Percentiles rank a stretch among this genome's conserved stretches.
phyloP scores from a whole-genome alignment of 2,329 filamentous ascomycete genomes.

The Aspergillus sojae region DNA sequence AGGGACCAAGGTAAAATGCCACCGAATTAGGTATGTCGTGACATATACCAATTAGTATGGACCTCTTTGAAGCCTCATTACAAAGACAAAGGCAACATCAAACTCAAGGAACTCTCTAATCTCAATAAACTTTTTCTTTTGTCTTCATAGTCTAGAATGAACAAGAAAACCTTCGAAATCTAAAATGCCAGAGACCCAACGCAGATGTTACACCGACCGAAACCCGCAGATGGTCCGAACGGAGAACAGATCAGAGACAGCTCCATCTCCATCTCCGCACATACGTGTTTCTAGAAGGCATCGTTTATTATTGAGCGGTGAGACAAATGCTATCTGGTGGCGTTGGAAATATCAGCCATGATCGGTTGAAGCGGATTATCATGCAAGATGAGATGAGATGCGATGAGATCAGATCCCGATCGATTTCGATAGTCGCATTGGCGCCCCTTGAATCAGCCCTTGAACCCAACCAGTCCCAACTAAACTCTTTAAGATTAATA shows the following conservation, averaged over 20 bases:
- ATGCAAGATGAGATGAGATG: conserved; percentile 12
- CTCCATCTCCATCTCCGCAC: not conserved
- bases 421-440: not conserved
- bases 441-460: not conserved
- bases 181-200: not conserved
- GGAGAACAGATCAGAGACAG: not conserved
- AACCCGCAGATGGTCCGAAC: not conserved
- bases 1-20: no score
- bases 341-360: not conserved
- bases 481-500: not conserved
- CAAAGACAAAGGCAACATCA: not conserved
- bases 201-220: not conserved
- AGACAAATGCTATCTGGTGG: conserved; percentile 5
- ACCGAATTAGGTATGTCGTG: not conserved
- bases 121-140: no score
- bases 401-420: conserved; percentile 10
- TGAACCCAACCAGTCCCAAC: not conserved
- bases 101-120: not conserved
- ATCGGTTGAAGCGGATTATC: not conserved
- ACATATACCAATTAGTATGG: not conserved
- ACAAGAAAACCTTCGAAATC: not conserved
- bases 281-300: not conserved
- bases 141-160: not conserved
- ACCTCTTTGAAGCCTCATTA: not conserved
- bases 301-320: not conserved